These are phyloP conservation scores for Globisporangium mamillatum DNA, from an alignment of 352 stramenopile genomes.

Conservation along the genomic window DNA sequence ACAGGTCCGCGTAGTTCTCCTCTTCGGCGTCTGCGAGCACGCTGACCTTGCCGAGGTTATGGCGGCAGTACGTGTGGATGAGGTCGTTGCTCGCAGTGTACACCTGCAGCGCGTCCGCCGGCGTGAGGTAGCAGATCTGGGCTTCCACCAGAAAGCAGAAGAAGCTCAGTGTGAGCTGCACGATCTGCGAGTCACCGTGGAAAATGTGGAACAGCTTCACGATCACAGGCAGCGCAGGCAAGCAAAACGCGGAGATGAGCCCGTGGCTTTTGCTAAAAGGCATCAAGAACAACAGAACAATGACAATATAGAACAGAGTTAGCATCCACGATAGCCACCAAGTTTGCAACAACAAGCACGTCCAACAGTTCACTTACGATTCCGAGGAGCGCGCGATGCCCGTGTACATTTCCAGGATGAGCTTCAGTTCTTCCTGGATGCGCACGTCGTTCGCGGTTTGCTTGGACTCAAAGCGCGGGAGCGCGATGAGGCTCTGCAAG, in stretches of 20 bases:
- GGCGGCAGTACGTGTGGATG: constrained; percentile 59
- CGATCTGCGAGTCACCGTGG: constrained; percentile 66
- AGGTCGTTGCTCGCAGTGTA: constrained; percentile 73
- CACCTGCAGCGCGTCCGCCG: constrained; percentile 64
- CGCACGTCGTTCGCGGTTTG: constrained; percentile 59
- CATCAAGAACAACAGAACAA: neutral
- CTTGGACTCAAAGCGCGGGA: constrained; percentile 59
- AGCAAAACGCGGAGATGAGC: constrained; percentile 59
- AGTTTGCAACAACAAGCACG: neutral
- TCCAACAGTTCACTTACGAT: constrained; percentile 31
- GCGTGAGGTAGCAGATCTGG: constrained; percentile 73
- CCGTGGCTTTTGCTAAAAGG: constrained; percentile 43
- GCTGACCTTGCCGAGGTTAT: constrained; percentile 72
- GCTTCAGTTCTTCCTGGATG: constrained; percentile 71
- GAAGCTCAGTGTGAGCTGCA: constrained; percentile 72
- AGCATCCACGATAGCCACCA: neutral
- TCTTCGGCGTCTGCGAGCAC: constrained; percentile 66
- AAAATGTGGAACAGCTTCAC: constrained; percentile 78
- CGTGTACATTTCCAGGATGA: constrained; percentile 77
- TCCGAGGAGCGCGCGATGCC: constrained; percentile 72
- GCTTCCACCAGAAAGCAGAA: constrained; percentile 79
- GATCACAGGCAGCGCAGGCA: constrained; percentile 68
- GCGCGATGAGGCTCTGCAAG: constrained; percentile 51
- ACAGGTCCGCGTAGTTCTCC: constrained; percentile 70
- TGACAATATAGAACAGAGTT: neutral